Evolutionary conservation across 169 alveolate species (phyloP), one percentile per base, ranked within the genome.

Genomic region (Cryptosporidium meleagridis): DNA sequence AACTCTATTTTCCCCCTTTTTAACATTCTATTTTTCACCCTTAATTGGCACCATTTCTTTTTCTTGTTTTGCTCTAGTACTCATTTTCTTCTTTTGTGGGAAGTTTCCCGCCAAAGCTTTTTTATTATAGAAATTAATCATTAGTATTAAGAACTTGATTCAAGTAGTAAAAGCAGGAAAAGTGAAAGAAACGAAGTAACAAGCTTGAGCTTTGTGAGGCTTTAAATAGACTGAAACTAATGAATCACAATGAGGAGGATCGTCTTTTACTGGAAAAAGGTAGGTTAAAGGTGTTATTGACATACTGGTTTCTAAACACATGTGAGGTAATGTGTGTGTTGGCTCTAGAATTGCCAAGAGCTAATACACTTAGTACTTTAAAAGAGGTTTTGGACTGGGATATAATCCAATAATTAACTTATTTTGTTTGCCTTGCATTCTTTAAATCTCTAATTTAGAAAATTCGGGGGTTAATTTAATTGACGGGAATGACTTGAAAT

Each of bases 391-490:
- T 53, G 14, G 33, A 31, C n/a, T n/a, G 4, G 26, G n/a, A 23
- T 53, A 14, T 18, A n/a, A 55, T 2, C 35, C 0, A 55, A 26
- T 9, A 5, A 55, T 21, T 55, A 21, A 55, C 67, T 55, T 26
- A 9, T 26, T n/a, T 1, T 55, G 12, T 23, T 55, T 26, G 0
- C 67, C n/a, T 21, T 26, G 9, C 10, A 5, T 18, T 12, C 4
- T 55, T 55, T n/a, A n/a, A 16, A 23, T 21, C 72, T n/a, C 31
- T 33, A n/a, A 9, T 33, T 53, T 39, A 73, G 86, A 73, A 73
- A 73, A 73, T 21, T 18, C 2, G 18, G 37, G 55, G 26, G 6
- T 18, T 48, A 73, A 31, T 55, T 21, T 26, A 12, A 73, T 51
- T 26, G 21, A 21, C 9, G 29, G 26, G 44, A 31, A 53, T 33